Evolutionary conservation across 2,329 filamentous ascomycete genomes (phyloP).

Genomic region (Pleomassaria siparia): DNA sequence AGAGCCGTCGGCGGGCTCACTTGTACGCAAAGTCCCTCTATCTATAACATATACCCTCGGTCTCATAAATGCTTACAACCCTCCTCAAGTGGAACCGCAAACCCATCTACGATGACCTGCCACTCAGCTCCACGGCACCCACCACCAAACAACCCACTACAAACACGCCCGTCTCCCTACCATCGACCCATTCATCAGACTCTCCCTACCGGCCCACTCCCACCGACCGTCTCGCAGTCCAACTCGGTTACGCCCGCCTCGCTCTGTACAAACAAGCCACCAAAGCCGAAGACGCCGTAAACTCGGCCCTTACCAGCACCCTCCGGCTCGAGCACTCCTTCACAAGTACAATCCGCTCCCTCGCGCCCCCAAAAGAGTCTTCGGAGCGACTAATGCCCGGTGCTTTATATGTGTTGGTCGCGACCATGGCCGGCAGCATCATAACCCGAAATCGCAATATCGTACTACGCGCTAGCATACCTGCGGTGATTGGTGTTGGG

Average conservation of each 20-base stretch:
- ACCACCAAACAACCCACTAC: slow-evolving; percentile 35
- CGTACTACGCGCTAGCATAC: slow-evolving; percentile 73
- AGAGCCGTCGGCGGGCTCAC: slow-evolving; percentile 28
- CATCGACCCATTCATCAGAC: slow-evolving; percentile 16
- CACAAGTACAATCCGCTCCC: slow-evolving; percentile 82
- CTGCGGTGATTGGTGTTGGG: slow-evolving; percentile 76
- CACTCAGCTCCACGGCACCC: slow-evolving; percentile 43
- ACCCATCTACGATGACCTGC: slow-evolving; percentile 76
- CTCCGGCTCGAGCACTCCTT: slow-evolving; percentile 87
- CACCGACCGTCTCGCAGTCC: slow-evolving; percentile 82
- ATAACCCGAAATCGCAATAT: slow-evolving; percentile 85
- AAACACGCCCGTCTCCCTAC: slow-evolving; percentile 33
- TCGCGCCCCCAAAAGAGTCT: slow-evolving; percentile 82
- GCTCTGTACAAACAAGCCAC: slow-evolving; percentile 77
- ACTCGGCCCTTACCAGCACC: slow-evolving; percentile 75
- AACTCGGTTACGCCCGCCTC: slow-evolving; percentile 79
- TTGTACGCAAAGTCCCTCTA: slow-evolving; percentile 15
- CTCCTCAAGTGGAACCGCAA: slow-evolving; percentile 41
- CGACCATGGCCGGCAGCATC: slow-evolving; percentile 93
- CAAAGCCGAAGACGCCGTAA: slow-evolving; percentile 77
- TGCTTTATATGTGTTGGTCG: slow-evolving; percentile 86
- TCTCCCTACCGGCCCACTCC: slow-evolving; percentile 63
- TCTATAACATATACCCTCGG: neutral
- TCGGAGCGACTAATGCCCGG: slow-evolving; percentile 90
- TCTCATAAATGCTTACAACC: neutral